These are phyloP conservation scores for Trichoderma gamsii DNA, from an alignment of 495 filamentous ascomycete species.

Conservation along the genomic window DNA sequence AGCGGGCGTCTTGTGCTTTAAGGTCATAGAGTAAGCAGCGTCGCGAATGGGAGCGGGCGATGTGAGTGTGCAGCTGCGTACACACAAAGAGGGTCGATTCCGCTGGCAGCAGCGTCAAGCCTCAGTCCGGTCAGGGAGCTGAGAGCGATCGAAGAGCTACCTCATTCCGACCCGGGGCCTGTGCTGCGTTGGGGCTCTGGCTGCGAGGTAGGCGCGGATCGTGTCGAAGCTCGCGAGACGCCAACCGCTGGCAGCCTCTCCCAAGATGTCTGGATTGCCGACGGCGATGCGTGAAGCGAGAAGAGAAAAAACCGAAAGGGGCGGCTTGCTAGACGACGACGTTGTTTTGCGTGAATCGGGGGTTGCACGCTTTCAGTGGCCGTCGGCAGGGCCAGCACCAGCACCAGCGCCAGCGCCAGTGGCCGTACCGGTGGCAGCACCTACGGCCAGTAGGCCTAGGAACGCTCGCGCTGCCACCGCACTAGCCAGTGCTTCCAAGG, in stretches of 20 bases:
- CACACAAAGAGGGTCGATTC: conserved; percentile 16
- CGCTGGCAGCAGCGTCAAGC: conserved; percentile 12
- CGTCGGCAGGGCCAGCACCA: not conserved
- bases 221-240: conserved; percentile 9
- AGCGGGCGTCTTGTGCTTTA: conserved; percentile 48
- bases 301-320: conserved; percentile 7
- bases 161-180: conserved; percentile 37
- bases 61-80: conserved; percentile 23
- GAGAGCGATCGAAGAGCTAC: conserved; percentile 44
- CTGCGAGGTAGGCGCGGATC: conserved; percentile 10
- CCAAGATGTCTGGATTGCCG: not conserved
- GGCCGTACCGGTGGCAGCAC: not conserved
- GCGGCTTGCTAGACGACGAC: not conserved
- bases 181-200: not conserved
- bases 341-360: conserved; percentile 12
- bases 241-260: conserved; percentile 5
- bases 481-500: not conserved
- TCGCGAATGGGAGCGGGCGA: conserved; percentile 16
- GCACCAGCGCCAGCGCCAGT: not conserved
- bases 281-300: conserved; percentile 5
- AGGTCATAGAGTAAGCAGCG: conserved; percentile 39
- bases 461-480: conserved; percentile 1
- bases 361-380: conserved; percentile 4
- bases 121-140: conserved; percentile 52
- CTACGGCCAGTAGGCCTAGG: not conserved